These are phyloP conservation scores for Fusarium coicis DNA, from an alignment of 2,329 filamentous ascomycete genomes.

Conservation along the genomic window DNA sequence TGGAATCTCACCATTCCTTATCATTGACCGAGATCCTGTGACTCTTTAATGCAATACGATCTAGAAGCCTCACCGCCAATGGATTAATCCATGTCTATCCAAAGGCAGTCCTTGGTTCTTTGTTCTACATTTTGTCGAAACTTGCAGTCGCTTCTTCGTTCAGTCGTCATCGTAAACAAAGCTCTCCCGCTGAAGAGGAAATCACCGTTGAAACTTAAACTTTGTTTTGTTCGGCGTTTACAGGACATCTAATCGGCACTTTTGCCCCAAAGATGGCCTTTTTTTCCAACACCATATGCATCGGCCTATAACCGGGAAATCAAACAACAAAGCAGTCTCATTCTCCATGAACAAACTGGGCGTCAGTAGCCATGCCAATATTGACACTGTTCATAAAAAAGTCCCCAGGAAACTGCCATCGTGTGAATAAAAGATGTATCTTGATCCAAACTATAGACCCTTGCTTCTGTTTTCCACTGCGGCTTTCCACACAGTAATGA, in stretches of 20 bases:
- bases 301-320: neutral
- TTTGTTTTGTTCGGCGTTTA: neutral
- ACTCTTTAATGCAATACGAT: neutral
- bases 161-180: neutral
- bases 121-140: neutral
- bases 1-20: neutral
- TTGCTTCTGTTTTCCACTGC: neutral
- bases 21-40: neutral
- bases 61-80: neutral
- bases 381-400: neutral
- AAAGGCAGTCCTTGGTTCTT: neutral
- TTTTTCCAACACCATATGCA: neutral
- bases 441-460: neutral
- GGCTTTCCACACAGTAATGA: neutral
- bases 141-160: neutral
- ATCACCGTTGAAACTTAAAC: neutral
- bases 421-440: neutral
- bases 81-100: neutral
- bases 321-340: neutral
- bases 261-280: neutral
- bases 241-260: neutral
- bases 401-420: neutral
- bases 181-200: neutral
- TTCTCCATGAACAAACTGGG: neutral
- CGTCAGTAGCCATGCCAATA: neutral